A percentile compares a stretch with the other conserved stretches of the same genome.
Conservation (phyloP, 805 yeast genomes). For the Metschnikowia gelsemii region DNA sequence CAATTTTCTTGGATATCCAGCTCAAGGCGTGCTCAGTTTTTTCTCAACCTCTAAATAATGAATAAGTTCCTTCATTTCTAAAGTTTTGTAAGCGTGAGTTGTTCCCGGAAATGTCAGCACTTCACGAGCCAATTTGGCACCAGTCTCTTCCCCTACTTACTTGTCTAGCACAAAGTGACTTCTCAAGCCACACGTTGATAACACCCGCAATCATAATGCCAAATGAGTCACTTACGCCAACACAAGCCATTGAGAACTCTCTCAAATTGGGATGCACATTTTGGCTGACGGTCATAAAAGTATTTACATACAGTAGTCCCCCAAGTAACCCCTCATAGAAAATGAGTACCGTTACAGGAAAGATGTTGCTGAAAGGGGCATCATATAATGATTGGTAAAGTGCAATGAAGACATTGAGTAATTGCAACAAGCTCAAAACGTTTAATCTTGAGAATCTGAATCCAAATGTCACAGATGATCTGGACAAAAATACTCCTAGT, state of each 20-base stretch:
- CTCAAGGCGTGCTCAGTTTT: no score
- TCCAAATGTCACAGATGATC: slow-evolving; percentile 72
- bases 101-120: no score
- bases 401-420: slow-evolving; percentile 57
- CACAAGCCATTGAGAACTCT: slow-evolving; percentile 75
- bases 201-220: slow-evolving; percentile 84
- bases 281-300: slow-evolving; percentile 76
- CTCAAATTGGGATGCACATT: slow-evolving; percentile 39
- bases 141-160: slow-evolving; percentile 72
- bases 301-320: slow-evolving; percentile 87
- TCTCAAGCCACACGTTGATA: slow-evolving; percentile 72
- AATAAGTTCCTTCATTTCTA: no score
- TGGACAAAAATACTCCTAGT: slow-evolving; percentile 85
- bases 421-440: slow-evolving; percentile 64
- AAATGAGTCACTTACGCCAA: slow-evolving; percentile 77
- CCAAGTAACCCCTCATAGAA: slow-evolving; percentile 91
- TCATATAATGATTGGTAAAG: slow-evolving; percentile 63
- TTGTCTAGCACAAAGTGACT: slow-evolving; percentile 68
- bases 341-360: slow-evolving; percentile 58
- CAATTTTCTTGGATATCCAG: no score
- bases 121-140: slow-evolving; percentile 46
- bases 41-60: no score
- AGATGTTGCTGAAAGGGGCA: slow-evolving; percentile 57
- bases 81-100: no score
- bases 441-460: slow-evolving; percentile 59